These are phyloP conservation scores for Chytriomyces hyalinus DNA, from an alignment of 192 early-diverging fungal species.

Conservation along the genomic window DNA sequence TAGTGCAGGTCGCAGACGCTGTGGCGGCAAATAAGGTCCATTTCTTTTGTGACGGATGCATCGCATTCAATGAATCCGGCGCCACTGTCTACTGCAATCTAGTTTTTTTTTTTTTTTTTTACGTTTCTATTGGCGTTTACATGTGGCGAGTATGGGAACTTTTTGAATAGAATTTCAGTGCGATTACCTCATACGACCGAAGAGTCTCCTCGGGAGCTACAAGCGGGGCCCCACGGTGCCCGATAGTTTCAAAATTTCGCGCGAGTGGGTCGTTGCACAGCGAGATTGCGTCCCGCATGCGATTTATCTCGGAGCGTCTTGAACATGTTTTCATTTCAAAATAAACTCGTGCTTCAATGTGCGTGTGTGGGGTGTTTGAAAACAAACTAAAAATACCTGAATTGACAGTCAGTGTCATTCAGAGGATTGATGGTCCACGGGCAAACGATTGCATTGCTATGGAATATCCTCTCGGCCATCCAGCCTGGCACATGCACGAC, in stretches of 20 bases:
- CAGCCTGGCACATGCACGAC: constrained; percentile 11
- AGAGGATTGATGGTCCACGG: constrained; percentile 7
- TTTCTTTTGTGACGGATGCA: constrained; percentile 27
- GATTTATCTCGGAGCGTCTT: not conserved
- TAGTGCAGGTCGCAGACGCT: constrained; percentile 25
- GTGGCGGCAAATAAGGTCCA: constrained; percentile 31
- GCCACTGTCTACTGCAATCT: constrained; percentile 14
- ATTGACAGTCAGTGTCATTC: constrained; percentile 24
- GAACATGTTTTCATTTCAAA: too few relatives aligned
- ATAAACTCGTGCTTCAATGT: too few relatives aligned
- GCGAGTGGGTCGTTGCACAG: constrained; percentile 14
- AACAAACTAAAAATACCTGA: not conserved
- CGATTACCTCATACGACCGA: constrained; percentile 1
- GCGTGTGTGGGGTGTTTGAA: too few relatives aligned
- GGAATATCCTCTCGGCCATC: constrained; percentile 15
- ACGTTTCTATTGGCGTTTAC: not conserved
- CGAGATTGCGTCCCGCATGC: constrained; percentile 16
- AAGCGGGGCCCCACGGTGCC: constrained; percentile 15
- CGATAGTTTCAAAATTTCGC: constrained; percentile 11
- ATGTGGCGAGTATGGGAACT: too few relatives aligned
- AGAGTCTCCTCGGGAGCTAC: constrained; percentile 25
- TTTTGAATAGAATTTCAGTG: too few relatives aligned
- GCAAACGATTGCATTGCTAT: constrained; percentile 15
- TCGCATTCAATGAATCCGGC: constrained; percentile 35
- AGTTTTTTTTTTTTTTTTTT: not conserved